A percentile compares a stretch with the other conserved stretches of the same genome.
Evolutionary conservation across 176 grass and related monocot species (phyloP).

Genomic region (Leersia perrieri): DNA sequence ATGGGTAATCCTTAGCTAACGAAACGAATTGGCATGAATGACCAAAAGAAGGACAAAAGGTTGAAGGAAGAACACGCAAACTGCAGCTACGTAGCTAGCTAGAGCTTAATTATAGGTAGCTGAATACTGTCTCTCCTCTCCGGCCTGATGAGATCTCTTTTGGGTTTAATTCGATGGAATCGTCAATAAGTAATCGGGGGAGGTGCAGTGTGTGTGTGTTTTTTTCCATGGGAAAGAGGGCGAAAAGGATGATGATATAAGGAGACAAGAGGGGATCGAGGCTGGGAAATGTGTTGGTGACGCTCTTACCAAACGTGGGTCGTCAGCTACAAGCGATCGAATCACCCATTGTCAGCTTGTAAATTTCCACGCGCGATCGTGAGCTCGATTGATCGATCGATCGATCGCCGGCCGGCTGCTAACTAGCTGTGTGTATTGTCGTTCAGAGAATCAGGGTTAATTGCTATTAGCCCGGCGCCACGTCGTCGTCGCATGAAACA

Average conservation of each 20-base stretch:
- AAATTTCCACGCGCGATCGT: constrained; percentile 17
- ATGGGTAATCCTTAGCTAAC: not conserved
- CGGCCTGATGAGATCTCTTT: not conserved
- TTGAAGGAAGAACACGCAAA: not conserved
- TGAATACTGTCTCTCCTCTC: not conserved
- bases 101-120: no score
- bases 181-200: not conserved
- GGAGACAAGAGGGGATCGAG: not conserved
- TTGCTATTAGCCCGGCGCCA: constrained; percentile 28
- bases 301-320: constrained; percentile 68
- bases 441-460: no score
- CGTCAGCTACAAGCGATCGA: constrained; percentile 50
- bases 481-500: constrained; percentile 1
- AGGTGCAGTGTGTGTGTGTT: no score
- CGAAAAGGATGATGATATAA: constrained; percentile 37
- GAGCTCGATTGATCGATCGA: no score
- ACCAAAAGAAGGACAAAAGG: not conserved
- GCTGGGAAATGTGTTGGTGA: constrained; percentile 40
- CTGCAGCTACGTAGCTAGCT: not conserved
- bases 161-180: not conserved
- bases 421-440: no score
- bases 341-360: not conserved
- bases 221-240: constrained; percentile 28
- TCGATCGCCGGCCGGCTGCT: constrained; percentile 16
- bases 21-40: constrained; percentile 4